These are phyloP conservation scores for Fraxinus baroniana DNA, from an alignment of 305 asterid genomes.

Conservation along the genomic window DNA sequence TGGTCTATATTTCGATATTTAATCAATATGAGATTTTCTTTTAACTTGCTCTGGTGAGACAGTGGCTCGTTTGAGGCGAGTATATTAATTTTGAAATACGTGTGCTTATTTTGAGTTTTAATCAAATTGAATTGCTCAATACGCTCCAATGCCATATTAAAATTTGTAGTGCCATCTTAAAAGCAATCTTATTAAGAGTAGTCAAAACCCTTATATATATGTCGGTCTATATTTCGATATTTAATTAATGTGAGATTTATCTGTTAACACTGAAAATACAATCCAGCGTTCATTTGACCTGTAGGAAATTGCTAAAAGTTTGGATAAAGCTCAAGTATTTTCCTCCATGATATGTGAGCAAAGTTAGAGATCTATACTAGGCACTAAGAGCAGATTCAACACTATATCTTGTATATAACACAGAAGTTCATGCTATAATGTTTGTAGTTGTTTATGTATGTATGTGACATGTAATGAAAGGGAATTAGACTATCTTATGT, in stretches of 20 bases:
- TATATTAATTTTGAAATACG: too few relatives aligned
- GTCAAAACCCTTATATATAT: not conserved
- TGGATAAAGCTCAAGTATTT: not conserved
- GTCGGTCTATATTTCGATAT: not conserved
- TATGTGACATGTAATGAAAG: not conserved
- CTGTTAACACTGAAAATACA: too few relatives aligned
- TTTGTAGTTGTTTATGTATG: not conserved
- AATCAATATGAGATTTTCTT: too few relatives aligned
- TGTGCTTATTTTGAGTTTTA: too few relatives aligned
- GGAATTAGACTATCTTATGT: not conserved
- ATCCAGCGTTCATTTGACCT: not conserved
- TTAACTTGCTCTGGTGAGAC: too few relatives aligned
- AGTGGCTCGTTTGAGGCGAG: too few relatives aligned
- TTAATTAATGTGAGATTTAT: not conserved
- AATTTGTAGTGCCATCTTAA: too few relatives aligned
- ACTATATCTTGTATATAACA: not conserved
- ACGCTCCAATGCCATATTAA: too few relatives aligned
- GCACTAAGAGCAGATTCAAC: not conserved
- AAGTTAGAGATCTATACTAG: not conserved
- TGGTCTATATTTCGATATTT: too few relatives aligned
- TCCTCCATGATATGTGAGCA: not conserved
- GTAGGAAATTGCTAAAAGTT: not conserved
- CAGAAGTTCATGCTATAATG: not conserved
- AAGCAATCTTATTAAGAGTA: too few relatives aligned
- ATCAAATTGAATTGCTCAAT: too few relatives aligned